Evolutionary conservation across 805 yeast genomes (phyloP), one percentile per base, ranked within the genome.

Genomic region (Starmerella geochares): DNA sequence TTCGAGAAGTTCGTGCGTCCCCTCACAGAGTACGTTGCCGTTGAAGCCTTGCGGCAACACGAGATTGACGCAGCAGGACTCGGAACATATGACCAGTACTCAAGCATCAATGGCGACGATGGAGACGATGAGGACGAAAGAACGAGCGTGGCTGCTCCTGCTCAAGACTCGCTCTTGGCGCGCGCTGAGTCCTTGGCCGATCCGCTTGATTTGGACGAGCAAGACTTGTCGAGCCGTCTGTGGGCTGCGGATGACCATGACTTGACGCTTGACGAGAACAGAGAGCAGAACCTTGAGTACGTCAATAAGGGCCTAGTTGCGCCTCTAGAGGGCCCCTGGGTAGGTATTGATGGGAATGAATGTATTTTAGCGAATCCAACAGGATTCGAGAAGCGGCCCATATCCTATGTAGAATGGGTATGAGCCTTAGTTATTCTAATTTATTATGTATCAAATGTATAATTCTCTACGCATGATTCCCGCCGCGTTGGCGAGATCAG

Each of bases 1-100:
- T 90, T 87, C 63, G 85, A 92, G 62, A 78, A 77, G 54, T 80
- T 81, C 59, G 84, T 85, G 59, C 71, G 80, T 40, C 97, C 96
- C 0, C 69, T 92, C 49, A 79, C 87, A 1, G 76, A 78, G 51
- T 90, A 84, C 65, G 88, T 90, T 59, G 96, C 97, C 0, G 70
- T 90, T 51, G 75, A 94, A 52, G 84, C 96, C 0, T 80, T 55
- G 29, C 47, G 52, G n/a, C 58, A 54, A 36, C 24, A 23, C 17
- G 52, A 45, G 3, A 44, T 49, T 13, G 52, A 51, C 31, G n/a
- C 11, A n/a, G 27, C 33, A 13, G 36, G 46, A 9, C 24, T 53
- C 5, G 53, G 45, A 4, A 50, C 57, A 3, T 54, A 47, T 37
- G 32, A 46, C 29, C 38, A 40, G 16, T 28, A 35, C 49, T 49